Conservation (phyloP, 2,329 filamentous ascomycete species). For the Hypomyces perniciosus region DNA sequence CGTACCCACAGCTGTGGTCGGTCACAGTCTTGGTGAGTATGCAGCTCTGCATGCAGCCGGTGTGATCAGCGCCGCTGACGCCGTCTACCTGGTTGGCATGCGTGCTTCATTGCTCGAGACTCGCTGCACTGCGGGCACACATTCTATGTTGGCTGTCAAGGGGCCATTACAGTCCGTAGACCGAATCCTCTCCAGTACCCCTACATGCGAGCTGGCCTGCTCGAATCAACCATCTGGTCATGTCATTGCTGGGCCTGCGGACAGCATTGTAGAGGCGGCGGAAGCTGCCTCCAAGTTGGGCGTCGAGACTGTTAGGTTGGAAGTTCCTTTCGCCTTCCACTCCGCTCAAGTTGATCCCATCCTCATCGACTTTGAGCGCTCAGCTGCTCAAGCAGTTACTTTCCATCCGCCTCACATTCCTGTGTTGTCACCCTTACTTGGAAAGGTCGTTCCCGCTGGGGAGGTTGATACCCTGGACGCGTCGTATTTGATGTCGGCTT, state of each 20-base stretch:
- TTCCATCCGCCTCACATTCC: conserved; percentile 41
- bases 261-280: conserved; percentile 32
- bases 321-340: conserved; percentile 50
- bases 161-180: conserved; percentile 15
- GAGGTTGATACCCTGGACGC: not conserved
- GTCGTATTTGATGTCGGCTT: not conserved
- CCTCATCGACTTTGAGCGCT: conserved; percentile 49
- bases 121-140: conserved; percentile 60
- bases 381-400: conserved; percentile 30
- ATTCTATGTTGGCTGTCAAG: conserved; percentile 51
- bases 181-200: conserved; percentile 31
- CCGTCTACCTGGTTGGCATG: conserved; percentile 64
- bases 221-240: conserved; percentile 64
- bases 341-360: conserved; percentile 50
- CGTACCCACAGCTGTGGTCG: conserved; percentile 49
- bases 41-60: conserved; percentile 58
- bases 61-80: conserved; percentile 64
- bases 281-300: conserved; percentile 15
- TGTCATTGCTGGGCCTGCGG: conserved; percentile 50
- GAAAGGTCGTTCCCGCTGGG: not conserved
- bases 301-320: conserved; percentile 29
- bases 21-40: conserved; percentile 43
- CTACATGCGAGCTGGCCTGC: conserved; percentile 53
- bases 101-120: conserved; percentile 60
- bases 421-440: conserved; percentile 62